Evolutionary conservation across 2,329 filamentous ascomycete species (phyloP).

Genomic region (Colletotrichum siamense): DNA sequence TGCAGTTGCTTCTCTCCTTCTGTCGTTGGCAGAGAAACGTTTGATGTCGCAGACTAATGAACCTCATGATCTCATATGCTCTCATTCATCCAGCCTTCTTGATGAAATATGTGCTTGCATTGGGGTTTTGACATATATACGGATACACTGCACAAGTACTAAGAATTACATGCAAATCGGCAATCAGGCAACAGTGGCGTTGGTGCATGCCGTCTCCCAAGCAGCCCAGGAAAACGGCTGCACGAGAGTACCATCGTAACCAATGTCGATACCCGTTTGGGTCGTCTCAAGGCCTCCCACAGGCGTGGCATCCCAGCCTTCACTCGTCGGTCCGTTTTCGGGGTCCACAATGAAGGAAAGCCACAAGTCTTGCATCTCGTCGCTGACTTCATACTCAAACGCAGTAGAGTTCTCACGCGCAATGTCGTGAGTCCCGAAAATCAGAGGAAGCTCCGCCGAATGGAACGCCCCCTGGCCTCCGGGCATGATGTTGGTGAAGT

Average conservation of each 20-base stretch:
- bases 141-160: background rate
- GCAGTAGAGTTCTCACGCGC: background rate
- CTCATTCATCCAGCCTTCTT: background rate
- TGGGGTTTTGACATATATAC: background rate
- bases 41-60: no score
- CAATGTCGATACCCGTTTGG: background rate
- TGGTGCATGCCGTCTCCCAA: background rate
- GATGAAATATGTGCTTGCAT: background rate
- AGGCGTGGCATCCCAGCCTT: background rate
- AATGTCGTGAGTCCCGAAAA: constrained; percentile 33
- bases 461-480: constrained; percentile 29
- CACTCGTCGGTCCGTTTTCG: background rate
- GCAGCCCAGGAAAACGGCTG: background rate
- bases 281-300: background rate
- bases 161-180: background rate
- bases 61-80: background rate
- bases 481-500: constrained; percentile 8
- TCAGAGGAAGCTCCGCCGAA: constrained; percentile 32
- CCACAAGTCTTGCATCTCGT: constrained; percentile 2
- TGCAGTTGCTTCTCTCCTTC: no score
- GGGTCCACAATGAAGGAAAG: background rate
- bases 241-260: background rate
- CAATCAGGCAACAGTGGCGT: background rate
- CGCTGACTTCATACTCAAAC: background rate
- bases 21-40: no score